Evolutionary conservation across 257 asterid species (phyloP), one percentile per base, ranked within the genome.

Genomic region (Cordia subcordata): DNA sequence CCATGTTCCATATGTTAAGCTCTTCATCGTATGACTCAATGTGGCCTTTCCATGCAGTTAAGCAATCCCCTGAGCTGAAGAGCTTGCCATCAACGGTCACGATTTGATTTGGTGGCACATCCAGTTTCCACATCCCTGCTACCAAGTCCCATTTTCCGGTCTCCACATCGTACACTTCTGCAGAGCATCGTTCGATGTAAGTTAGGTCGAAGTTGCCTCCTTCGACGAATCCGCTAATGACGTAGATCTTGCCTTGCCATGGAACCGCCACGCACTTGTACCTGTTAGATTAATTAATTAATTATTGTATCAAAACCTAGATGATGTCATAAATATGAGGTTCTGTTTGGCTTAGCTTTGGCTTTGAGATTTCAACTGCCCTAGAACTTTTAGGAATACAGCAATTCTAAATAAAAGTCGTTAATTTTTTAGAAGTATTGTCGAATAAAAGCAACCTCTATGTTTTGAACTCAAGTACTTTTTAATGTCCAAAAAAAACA

Each of bases 21-120:
- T 60, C 67, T 23, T 79, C 82, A 38, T 77, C 86, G 21, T 77
- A 73, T 3, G 61, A 40, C 21, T 80, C 83, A 52, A 78, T 58
- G 22, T 75, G 80, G 3, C 85, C 90, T 63, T 80, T 80, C 77
- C 87, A 81, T 16, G 76, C 73, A 62, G 72, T 83, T 33, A 78
- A 67, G 38, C 83, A 80, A 57, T 80, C 90, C 11, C 85, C 83
- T 0, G 82, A 77, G 67, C 82, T 75, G 49, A 75, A 71, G 55
- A 80, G 19, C 22, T 49, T 71, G 5, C 49, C 85, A 46, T 57
- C 75, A 52, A 75, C 72, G 3, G 68, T 70, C 3, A 59, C 77
- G 4, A 80, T 80, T 57, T 83, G 85, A 50, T 83, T 77, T 44
- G 85, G 81, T 35, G 90, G 90, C 67, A 83, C 77, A 39, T 78